Base-by-base conservation (phyloP, 1,284 basidiomycete genomes). In the Coniferiporia weirii region DNA sequence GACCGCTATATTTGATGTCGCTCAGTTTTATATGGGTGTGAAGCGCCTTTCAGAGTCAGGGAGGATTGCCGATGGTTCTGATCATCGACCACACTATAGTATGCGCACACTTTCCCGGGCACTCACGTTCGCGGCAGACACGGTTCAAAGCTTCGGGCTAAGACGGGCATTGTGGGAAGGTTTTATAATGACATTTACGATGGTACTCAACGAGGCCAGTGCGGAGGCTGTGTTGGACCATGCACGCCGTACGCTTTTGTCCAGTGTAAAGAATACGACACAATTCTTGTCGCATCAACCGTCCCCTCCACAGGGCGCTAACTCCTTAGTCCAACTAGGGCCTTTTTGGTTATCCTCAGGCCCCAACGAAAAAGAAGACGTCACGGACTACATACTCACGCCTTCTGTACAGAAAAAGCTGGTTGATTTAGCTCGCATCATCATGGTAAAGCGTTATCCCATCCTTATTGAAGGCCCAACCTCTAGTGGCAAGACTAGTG, bases 391-490 rank as follows among this genome's bases (percentile, higher is more conserved):
- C 71, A 87, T 99, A 68, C 85, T 97, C 72, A 99, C 97, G 0
- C 88, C 95, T 1, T 99, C 96, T 0, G 97, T 99, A n/a, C 90
- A 97, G 72, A 83, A 82, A 63, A 99, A 99, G 73, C 81, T 99
- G 20, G 80, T 94, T 35, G 93, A 98, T 70, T 82, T 99, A 12
- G 90, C 96, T 1, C 83, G 97, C 34, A 95, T 98, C 63, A 86
- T 98, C 53, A 76, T 93, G 50, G 95, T 93, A 1, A 84, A 92
- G 57, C 83, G 89, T 61, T 98, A 95, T 68, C 97, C 97, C 4
- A 91, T 99, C 8, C 80, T 99, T 17, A 97, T 99, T 63, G 97
- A 99, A 75, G 97, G 97, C 2, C 97, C 97, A 0, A 99, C 97
- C 0, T 98, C 96, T 1, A 93, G 91, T 56, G 97, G 97, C 45